These are phyloP conservation scores for Mycena crocata DNA, from an alignment of 768 basidiomycete species.

Conservation along the genomic window DNA sequence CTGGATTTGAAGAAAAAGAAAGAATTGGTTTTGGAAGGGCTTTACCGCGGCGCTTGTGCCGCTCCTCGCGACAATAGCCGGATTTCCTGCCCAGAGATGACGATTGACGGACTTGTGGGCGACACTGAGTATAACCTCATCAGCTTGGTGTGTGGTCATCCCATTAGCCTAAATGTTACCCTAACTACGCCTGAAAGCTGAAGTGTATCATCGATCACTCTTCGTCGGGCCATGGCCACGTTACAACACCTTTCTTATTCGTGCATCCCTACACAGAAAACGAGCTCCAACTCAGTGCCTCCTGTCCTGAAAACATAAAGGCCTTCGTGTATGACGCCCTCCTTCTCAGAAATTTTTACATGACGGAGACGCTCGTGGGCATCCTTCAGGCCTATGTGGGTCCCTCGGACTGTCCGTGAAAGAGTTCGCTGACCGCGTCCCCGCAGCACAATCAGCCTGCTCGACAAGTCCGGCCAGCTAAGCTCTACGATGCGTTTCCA, in stretches of 20 bases:
- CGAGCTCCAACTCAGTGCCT: neutral
- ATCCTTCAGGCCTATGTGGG: neutral
- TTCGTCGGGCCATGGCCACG: neutral
- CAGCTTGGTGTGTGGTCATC: neutral
- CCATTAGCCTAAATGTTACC: no score
- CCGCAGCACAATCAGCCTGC: neutral
- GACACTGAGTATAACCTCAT: constrained; percentile 14
- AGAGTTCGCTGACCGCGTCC: no score
- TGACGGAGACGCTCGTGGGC: neutral
- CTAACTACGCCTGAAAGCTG: neutral
- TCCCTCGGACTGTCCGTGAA: neutral
- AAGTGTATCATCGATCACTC: constrained; percentile 4
- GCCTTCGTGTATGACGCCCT: neutral
- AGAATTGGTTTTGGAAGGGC: constrained; percentile 13
- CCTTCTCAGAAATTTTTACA: neutral
- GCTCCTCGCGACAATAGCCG: constrained; percentile 24
- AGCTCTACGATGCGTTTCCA: neutral
- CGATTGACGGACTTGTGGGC: neutral
- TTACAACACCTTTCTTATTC: constrained; percentile 6
- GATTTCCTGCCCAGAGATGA: constrained; percentile 16
- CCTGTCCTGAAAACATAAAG: neutral
- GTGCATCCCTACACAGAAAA: neutral
- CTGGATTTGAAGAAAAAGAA: neutral
- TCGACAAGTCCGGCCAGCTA: neutral
- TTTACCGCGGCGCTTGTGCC: constrained; percentile 13